Evolutionary conservation across 108 stramenopile genomes (phyloP), one percentile per base, ranked within the genome.

Genomic region (Fistulifera solaris): DNA sequence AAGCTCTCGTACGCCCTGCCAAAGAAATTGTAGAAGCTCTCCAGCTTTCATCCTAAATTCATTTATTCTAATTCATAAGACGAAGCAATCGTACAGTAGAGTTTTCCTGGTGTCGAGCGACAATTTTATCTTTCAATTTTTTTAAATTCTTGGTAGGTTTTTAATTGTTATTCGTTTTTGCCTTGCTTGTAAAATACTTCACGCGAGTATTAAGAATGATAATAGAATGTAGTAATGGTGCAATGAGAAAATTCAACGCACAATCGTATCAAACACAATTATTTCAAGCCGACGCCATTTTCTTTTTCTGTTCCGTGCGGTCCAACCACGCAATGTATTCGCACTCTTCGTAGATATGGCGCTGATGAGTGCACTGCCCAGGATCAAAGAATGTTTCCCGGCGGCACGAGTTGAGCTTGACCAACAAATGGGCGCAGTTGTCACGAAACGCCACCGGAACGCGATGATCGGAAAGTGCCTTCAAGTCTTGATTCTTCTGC

Each of bases 311-410:
- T 59, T 78, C 79, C 16, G 78, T 69, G 48, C 92, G 74, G 65
- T 89, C 81, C 61, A 85, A 63, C 70, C 81, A 93, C 7, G 92
- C 75, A 67, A 87, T 84, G 58, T 96, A 96, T 77, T 87, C 71
- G 59, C 96, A 96, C 59, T 94, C 90, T 76, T 96, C 96, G 61
- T 94, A 96, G 24, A 80, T 86, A 59, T 96, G 96, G 61, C 96
- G 86, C 54, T 93, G 83, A 65, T 96, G 90, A 40, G 72, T 76
- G 66, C 96, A 96, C 52, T 84, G 59, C 54, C 81, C 79, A 10
- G 92, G 92, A 58, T 82, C 75, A 65, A 67, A 94, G 59, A 68
- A 85, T 24, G 81, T 94, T 38, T 77, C 70, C 15, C 84, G 81
- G 54, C 95, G 87, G 57, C 89, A 95, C 63, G 84, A 73, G 60